phyloP scores from a whole-genome alignment of 306 rosid genomes.

The Luffa aegyptiaca region DNA sequence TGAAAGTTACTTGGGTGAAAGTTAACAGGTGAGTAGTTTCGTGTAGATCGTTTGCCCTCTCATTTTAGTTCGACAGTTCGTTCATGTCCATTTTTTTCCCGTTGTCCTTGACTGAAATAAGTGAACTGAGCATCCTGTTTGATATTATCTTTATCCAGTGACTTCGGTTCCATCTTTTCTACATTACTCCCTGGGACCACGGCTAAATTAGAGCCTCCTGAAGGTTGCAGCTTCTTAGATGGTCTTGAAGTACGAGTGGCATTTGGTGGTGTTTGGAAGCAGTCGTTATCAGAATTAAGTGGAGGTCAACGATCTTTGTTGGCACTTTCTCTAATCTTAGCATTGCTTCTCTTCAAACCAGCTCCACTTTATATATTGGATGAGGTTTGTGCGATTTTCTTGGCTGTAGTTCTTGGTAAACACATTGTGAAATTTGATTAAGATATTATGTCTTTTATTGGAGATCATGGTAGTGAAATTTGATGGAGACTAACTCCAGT shows the following conservation, averaged over 20 bases:
- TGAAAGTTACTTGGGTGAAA: too few relatives aligned
- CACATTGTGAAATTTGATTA: conserved; percentile 16
- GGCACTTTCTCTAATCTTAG: too few relatives aligned
- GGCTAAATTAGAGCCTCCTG: conserved; percentile 95
- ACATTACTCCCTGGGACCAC: conserved; percentile 86
- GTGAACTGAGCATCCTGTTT: not conserved
- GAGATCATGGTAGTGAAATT: not conserved
- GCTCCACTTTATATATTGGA: too few relatives aligned
- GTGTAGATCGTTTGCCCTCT: not conserved
- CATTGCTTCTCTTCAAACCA: too few relatives aligned
- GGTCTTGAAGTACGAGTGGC: conserved; percentile 99
- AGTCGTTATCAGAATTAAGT: too few relatives aligned
- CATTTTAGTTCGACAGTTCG: not conserved
- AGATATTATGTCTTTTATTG: not conserved
- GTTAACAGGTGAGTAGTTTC: too few relatives aligned
- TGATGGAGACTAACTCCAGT: not conserved
- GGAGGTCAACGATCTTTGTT: too few relatives aligned
- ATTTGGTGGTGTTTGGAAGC: too few relatives aligned
- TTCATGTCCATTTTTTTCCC: conserved; percentile 5
- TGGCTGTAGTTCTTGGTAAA: too few relatives aligned
- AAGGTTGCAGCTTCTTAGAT: conserved; percentile 85
- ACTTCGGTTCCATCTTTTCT: conserved; percentile 94
- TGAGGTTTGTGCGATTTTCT: too few relatives aligned
- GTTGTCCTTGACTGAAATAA: not conserved
- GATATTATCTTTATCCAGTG: conserved; percentile 36